Percentiles rank a stretch among this genome's conserved stretches.
These are phyloP conservation scores for Syncephalastrum monosporum DNA, from an alignment of 371 early-diverging fungal genomes.

Conservation along the genomic window DNA sequence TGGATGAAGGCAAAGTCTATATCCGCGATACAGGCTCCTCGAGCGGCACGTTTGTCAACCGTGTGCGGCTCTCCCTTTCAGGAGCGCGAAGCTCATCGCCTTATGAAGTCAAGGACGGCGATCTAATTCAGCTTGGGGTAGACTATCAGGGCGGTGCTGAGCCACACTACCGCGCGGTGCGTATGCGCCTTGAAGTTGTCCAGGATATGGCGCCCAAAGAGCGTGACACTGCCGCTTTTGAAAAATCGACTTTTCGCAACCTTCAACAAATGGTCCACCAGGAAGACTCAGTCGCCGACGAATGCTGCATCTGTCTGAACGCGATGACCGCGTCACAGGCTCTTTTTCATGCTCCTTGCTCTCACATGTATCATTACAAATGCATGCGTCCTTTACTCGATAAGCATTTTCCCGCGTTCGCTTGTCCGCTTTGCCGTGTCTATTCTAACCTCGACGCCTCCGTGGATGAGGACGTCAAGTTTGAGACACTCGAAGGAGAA, in stretches of 20 bases:
- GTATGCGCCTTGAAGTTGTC: slow-evolving; percentile 77
- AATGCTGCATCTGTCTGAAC: slow-evolving; percentile 96
- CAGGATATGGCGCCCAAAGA: slow-evolving; percentile 22
- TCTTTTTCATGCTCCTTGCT: slow-evolving; percentile 93
- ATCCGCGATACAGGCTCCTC: slow-evolving; percentile 84
- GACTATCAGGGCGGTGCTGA: slow-evolving; percentile 88
- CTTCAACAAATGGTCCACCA: no score
- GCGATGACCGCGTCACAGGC: slow-evolving; percentile 90
- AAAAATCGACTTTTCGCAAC: no score
- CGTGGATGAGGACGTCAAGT: slow-evolving; percentile 64
- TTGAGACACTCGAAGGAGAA: slow-evolving; percentile 74
- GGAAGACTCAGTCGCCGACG: slow-evolving; percentile 30
- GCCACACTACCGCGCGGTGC: slow-evolving; percentile 75
- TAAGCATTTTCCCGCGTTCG: slow-evolving; percentile 73
- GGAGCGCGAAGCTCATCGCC: slow-evolving; percentile 65
- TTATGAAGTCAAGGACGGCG: slow-evolving; percentile 75
- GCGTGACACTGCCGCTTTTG: no score
- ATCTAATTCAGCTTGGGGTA: slow-evolving; percentile 85
- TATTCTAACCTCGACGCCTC: slow-evolving; percentile 87
- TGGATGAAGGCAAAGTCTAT: slow-evolving; percentile 64
- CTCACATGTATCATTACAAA: slow-evolving; percentile 94
- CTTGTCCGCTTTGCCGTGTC: slow-evolving; percentile 93
- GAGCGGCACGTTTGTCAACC: slow-evolving; percentile 90
- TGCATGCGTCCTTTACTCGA: slow-evolving; percentile 74
- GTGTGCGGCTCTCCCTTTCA: slow-evolving; percentile 74